Percentiles rank a stretch among this genome's conserved stretches.
Evolutionary conservation across 2,329 filamentous ascomycete species (phyloP).

Genomic region (Alternaria triticina): DNA sequence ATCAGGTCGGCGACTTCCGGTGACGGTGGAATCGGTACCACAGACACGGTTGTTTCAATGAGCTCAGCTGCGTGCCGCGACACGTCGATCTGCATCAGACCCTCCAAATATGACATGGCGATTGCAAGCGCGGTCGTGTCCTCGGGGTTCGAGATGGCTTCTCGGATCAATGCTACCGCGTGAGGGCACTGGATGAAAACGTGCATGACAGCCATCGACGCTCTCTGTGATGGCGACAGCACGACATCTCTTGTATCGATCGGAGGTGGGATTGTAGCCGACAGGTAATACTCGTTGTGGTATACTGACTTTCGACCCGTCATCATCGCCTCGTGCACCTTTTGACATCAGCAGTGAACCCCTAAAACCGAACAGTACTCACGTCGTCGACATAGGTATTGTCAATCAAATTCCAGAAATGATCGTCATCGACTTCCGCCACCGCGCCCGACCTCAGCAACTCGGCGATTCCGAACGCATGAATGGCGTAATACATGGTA

Average conservation of each 20-base stretch:
- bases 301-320: constrained; percentile 35
- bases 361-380: constrained; percentile 4
- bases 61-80: constrained; percentile 21
- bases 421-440: constrained; percentile 31
- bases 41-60: constrained; percentile 20
- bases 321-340: constrained; percentile 42
- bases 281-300: constrained; percentile 37
- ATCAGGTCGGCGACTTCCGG: constrained; percentile 29
- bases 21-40: constrained; percentile 11
- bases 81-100: constrained; percentile 28
- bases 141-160: constrained; percentile 26
- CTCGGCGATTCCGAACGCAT: constrained; percentile 34
- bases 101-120: constrained; percentile 31
- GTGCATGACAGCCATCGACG: constrained; percentile 39
- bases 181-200: constrained; percentile 37
- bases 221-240: constrained; percentile 22
- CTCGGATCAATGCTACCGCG: constrained; percentile 26
- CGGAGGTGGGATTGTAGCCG: constrained; percentile 27
- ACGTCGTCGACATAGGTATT: constrained; percentile 45
- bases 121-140: constrained; percentile 23
- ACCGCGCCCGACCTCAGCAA: constrained; percentile 31
- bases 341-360: constrained; percentile 5
- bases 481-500: constrained; percentile 36
- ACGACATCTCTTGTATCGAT: constrained; percentile 4
- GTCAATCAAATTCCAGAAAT: constrained; percentile 41